These are phyloP conservation scores for Euphorbia schlechtendalii DNA, from an alignment of 441 rosid genomes.

Conservation along the genomic window DNA sequence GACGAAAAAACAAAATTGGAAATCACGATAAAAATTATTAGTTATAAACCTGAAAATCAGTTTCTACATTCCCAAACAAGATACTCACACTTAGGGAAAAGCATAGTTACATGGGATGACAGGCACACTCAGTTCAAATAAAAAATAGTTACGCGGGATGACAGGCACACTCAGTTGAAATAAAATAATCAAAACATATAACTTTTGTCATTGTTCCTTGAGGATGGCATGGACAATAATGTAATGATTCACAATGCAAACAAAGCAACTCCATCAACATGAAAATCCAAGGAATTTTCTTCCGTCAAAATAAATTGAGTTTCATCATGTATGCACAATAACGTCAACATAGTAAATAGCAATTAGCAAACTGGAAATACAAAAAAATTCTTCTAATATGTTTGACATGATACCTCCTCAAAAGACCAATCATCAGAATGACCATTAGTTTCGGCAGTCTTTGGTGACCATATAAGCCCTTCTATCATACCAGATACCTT, in stretches of 20 bases:
- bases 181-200: neutral
- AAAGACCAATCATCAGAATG: constrained; percentile 47
- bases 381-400: neutral
- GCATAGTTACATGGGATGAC: neutral
- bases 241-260: neutral
- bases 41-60: neutral
- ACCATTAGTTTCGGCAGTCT: constrained; percentile 43
- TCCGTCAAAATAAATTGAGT: neutral
- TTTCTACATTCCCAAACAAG: neutral
- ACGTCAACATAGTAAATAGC: neutral
- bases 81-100: neutral
- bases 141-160: too few species aligned
- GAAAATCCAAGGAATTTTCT: neutral
- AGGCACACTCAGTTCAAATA: too few species aligned
- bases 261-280: neutral
- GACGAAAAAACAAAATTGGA: neutral
- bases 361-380: neutral
- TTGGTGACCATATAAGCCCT: constrained; percentile 84
- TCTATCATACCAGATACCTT: constrained; percentile 75
- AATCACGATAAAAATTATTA: neutral
- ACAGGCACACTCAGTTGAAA: neutral
- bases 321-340: neutral
- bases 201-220: neutral
- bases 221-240: neutral
- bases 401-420: constrained; percentile 48